These are phyloP conservation scores for Lachnellula occidentalis DNA, from an alignment of 2,329 filamentous ascomycete genomes.

Conservation along the genomic window DNA sequence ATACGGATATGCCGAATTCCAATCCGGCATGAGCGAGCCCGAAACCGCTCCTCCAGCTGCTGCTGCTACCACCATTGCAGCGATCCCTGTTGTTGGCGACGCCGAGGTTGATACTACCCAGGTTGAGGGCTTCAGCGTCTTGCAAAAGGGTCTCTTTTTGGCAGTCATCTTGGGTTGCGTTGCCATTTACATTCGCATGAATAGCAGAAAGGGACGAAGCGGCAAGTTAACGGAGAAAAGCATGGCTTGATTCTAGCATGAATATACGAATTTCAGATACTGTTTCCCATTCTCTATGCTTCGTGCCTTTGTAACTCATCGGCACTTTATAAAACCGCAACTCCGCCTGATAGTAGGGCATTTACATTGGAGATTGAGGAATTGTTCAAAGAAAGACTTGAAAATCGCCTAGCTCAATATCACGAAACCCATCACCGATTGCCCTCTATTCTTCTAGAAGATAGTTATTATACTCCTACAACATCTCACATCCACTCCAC, in stretches of 20 bases:
- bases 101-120: slow-evolving; percentile 20
- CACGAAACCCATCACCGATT: no score
- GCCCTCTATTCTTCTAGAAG: no score
- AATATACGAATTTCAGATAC: background rate
- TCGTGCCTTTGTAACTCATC: no score
- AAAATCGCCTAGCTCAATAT: no score
- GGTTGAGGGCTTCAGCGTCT: slow-evolving; percentile 35
- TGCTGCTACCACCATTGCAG: slow-evolving; percentile 10
- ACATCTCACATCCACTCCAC: no score
- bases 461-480: no score
- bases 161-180: slow-evolving; percentile 43
- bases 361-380: no score
- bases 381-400: no score
- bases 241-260: slow-evolving; percentile 22
- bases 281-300: background rate
- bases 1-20: slow-evolving; percentile 30
- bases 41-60: slow-evolving; percentile 10
- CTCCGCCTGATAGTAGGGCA: no score
- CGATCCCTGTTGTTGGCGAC: slow-evolving; percentile 16
- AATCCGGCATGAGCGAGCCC: slow-evolving; percentile 25
- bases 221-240: slow-evolving; percentile 25
- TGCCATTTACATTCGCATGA: slow-evolving; percentile 40
- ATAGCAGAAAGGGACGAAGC: slow-evolving; percentile 28
- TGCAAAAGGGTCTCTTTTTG: slow-evolving; percentile 48
- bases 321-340: no score